Evolutionary conservation across 257 asterid species (phyloP), one percentile per base, ranked within the genome.

Genomic region (Lavandula angustifolia): DNA sequence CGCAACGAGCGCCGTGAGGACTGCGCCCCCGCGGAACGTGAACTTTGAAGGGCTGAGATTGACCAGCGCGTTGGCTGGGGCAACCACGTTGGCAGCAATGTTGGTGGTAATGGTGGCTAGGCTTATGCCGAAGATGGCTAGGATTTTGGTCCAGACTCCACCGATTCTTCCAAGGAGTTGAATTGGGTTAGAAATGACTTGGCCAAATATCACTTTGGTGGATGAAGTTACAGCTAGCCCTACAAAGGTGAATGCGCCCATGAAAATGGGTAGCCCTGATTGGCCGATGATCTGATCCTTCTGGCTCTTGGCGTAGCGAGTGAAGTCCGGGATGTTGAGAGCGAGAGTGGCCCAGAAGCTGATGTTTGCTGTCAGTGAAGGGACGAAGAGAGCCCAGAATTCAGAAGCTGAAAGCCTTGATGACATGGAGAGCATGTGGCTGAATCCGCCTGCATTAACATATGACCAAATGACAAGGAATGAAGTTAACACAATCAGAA

Each of bases 201-300:
- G 60, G 13, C 97, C 99, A 37, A 89, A 92, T 1, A 92, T 92
- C 40, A 84, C 75, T 29, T 67, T 71, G 0, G 99, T 92, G 5
- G 99, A 89, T 0, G 99, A 87, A 10, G 99, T 89, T n/a, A 92
- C 99, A 0, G 95, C 99, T 1, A 92, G 17, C 5, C 99, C 99
- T 0, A 89, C 99, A 48, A 92, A 89, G 4, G 99, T 85, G 71
- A 89, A 92, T 0, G 75, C 69, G 0, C 99, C 99, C 97, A 92
- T 92, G 61, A 92, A 89, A 5, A 92, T 10, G 0, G 99, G 99
- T 0, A 92, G 75, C 52, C 97, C 97, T 0, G 77, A 57, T 32
- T 92, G 97, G 12, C 99, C 99, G 0, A 80, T 56, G 41, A 87
- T 76, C 33, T 92, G 99, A 70, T 89, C 96, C 34, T 47, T 68